Base-by-base conservation (phyloP, 2,329 filamentous ascomycete genomes). In the Bipolaris oryzae region DNA sequence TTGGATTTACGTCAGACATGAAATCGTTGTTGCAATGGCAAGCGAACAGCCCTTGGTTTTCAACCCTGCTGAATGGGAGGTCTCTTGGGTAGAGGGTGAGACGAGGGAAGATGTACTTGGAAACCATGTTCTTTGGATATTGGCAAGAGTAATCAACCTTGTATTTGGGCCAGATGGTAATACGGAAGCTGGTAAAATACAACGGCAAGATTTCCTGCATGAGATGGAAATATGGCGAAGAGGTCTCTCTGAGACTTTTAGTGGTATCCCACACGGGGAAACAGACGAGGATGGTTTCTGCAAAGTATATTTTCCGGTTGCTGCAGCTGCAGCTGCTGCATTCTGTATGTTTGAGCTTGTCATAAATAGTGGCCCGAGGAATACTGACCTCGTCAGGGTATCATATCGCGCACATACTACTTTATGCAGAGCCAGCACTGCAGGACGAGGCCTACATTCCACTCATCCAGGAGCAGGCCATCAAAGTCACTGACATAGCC, bases 1-100 rank as follows among this genome's bases (percentile, higher is more conserved):
- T 53, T 76, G 73, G 72, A 69, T 76, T 23, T 74, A 74, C 44
- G 58, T 69, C 7, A 53, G 71, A 10, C 72, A 74, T 47, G 71
- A 74, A 49, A 71, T 75, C 41, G 66, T 63, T 3, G 63, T 75
- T 3, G 71, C 74, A 2, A 55, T 75, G 49, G 56, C 67, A 6
- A 73, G 59, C 23, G 72, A 73, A 39, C 60, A 62, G 39, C 70
- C 71, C 2, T 56, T 74, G 20, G 50, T 73, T 7, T 53, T 73
- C 3, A 55, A 68, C 47, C 72, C 73, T 11, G 56, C 58, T 10
- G 71, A 74, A 13, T 76, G 74, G 73, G 62, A 63, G 43, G 70
- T 74, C 10, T 58, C 52, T 3, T 73, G 69, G 69, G 28, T 58
- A 23, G 64, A 70, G 13, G 58, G 57, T 9, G 73, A 75, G 51